Conservation (phyloP, 164 flowering plant genomes). For the Chloranthus sessilifolius region DNA sequence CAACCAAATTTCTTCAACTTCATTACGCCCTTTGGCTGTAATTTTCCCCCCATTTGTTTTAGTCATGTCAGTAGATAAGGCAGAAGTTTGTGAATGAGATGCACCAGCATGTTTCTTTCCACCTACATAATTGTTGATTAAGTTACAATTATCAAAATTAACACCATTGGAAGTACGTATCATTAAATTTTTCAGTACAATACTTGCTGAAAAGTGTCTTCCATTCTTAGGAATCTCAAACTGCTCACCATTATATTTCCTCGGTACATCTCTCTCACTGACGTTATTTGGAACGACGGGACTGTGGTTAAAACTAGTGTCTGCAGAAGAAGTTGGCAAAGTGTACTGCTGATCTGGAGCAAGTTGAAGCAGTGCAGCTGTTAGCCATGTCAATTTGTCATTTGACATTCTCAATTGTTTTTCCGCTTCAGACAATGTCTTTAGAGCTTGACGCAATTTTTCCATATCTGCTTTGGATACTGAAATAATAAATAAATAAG, state of each 20-base stretch:
- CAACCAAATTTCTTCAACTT: slow-evolving; percentile 74
- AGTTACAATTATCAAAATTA: slow-evolving; percentile 23
- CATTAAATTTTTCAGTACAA: slow-evolving; percentile 20
- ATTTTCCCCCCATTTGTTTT: slow-evolving; percentile 27
- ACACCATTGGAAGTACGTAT: too few relatives aligned
- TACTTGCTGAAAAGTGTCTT: slow-evolving; percentile 32
- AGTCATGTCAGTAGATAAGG: slow-evolving; percentile 19
- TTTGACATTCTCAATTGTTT: slow-evolving; percentile 88
- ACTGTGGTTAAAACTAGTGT: slow-evolving; percentile 60
- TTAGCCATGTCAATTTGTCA: slow-evolving; percentile 92
- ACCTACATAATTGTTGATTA: slow-evolving; percentile 22
- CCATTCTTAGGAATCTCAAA: slow-evolving; percentile 25
- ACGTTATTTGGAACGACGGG: slow-evolving; percentile 34
- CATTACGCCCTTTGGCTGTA: slow-evolving; percentile 28
- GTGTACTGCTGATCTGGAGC: slow-evolving; percentile 94
- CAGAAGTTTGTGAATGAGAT: slow-evolving; percentile 26
- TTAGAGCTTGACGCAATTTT: slow-evolving; percentile 88
- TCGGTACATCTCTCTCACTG: slow-evolving; percentile 29
- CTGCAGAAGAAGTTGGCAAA: slow-evolving; percentile 77
- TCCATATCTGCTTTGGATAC: slow-evolving; percentile 96
- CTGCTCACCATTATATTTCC: slow-evolving; percentile 25
- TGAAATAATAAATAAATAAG: slow-evolving; percentile 35
- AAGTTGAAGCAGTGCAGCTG: slow-evolving; percentile 95
- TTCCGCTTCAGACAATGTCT: slow-evolving; percentile 93
- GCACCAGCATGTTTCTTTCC: slow-evolving; percentile 29